Percentiles rank a stretch among this genome's conserved stretches.
Evolutionary conservation across 2,329 filamentous ascomycete species (phyloP).

Genomic region (Neobulgaria alba): DNA sequence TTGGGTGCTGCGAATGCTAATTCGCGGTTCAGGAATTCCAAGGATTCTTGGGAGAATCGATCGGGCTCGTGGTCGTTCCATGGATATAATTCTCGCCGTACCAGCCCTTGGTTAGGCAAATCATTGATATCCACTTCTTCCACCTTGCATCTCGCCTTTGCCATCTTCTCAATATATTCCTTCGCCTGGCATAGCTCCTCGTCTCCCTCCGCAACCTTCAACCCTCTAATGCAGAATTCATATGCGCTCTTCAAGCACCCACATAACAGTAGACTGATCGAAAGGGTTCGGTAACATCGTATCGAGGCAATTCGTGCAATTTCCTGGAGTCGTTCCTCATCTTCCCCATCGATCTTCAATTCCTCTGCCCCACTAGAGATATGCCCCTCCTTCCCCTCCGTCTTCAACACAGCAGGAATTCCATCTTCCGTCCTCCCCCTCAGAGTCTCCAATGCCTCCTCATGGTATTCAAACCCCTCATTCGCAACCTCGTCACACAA

Average conservation of each 20-base stretch:
- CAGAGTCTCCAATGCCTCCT: conserved; percentile 45
- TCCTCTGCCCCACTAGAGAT: conserved; percentile 10
- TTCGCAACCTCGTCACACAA: conserved; percentile 71
- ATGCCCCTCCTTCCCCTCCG: conserved; percentile 1
- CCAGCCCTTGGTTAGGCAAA: conserved; percentile 61
- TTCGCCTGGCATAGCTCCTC: conserved; percentile 45
- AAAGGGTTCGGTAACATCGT: conserved; percentile 50
- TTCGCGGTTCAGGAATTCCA: conserved; percentile 63
- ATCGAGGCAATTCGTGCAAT: conserved; percentile 44
- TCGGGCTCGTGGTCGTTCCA: conserved; percentile 63
- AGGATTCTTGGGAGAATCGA: conserved; percentile 58
- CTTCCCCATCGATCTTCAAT: conserved; percentile 14
- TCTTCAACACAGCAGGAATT: conserved; percentile 37
- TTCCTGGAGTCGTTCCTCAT: conserved; percentile 30
- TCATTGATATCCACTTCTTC: conserved; percentile 41
- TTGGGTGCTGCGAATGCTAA: conserved; percentile 66
- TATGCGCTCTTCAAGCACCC: conserved; percentile 61
- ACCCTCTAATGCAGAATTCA: conserved; percentile 55
- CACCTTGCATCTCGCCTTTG: conserved; percentile 36
- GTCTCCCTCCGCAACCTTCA: conserved; percentile 46
- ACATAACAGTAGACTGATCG: conserved; percentile 51
- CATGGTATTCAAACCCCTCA: conserved; percentile 76
- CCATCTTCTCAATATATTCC: conserved; percentile 45
- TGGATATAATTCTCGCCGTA: conserved; percentile 62
- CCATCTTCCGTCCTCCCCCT: conserved; percentile 11